Base-by-base conservation (phyloP, 306 rosid genomes). In the Rubus parviflorus region DNA sequence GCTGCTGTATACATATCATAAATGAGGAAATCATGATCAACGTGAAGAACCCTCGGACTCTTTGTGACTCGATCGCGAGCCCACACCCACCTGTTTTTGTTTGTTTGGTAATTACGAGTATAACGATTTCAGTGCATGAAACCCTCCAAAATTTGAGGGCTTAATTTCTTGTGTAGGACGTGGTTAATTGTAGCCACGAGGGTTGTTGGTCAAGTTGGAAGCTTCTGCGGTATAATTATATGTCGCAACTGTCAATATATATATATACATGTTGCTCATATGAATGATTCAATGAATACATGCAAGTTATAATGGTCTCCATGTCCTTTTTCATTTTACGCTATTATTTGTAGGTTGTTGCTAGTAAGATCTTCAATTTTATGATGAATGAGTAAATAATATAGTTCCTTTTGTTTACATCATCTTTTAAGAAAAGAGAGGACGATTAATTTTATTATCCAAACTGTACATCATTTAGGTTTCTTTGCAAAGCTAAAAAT, bases 201-300 rank as follows among this genome's bases (percentile, higher is more conserved):
- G 69, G 69, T 38, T 64, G 69, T 64, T 64, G 25, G 69, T 64
- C 69, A 3, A 64, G 69, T 64, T 64, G 69, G 69, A 64, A 64
- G 47, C 69, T 64, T 64, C 23, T 64, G 23, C 23, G 12, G 1
- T 30, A 61, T 30, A 30, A 30, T 30, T 30, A 30, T 22, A 7
- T n/a, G 30, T 4, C 15, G 3, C 17, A 58, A 25, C 30, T 60
- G 65, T 56, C 30, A 20, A 8, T 57, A 5, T 57, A 3, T 56
- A 15, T 16, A 17, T 19, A 19, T 22, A 19, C 8, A 54, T 20
- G 35, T 22, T 8, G 35, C 37, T 45, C 13, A 45, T 54, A 54
- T 3, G 3, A 53, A 19, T 54, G 12, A 30, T 30, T 30, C 2
- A 6, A 54, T 54, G 30, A 8, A 19, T 54, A 11, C 1, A 19